phyloP scores from a whole-genome alignment of 116 monocot species.

The Phalaenopsis hybrid region DNA sequence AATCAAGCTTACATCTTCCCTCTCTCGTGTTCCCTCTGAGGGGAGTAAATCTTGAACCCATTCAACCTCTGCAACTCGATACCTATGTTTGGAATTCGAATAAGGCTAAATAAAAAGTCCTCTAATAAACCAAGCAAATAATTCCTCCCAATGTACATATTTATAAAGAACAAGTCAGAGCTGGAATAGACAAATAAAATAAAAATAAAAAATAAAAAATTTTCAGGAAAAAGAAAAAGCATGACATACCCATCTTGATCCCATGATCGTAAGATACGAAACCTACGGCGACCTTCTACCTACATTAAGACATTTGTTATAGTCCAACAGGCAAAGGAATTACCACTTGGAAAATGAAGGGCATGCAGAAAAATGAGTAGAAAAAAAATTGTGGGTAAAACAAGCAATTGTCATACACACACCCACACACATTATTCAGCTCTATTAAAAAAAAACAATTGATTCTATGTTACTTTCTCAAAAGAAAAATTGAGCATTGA shows the following conservation, averaged over 20 bases:
- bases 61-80: constrained; percentile 91
- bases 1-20: constrained; percentile 54
- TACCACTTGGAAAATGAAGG: neutral
- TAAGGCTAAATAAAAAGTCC: constrained; percentile 5
- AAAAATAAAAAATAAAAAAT: neutral
- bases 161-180: too few relatives aligned
- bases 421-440: neutral
- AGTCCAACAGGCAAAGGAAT: neutral
- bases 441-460: too few relatives aligned
- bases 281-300: constrained; percentile 83
- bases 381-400: too few relatives aligned
- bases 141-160: neutral
- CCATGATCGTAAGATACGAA: constrained; percentile 65
- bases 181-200: neutral
- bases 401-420: neutral
- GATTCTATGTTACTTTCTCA: too few relatives aligned
- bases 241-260: constrained; percentile 94
- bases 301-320: constrained; percentile 16
- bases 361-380: too few relatives aligned
- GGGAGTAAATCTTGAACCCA: constrained; percentile 69
- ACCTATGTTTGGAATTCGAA: constrained; percentile 32
- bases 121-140: neutral
- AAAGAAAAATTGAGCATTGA: too few relatives aligned
- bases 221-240: neutral
- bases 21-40: constrained; percentile 55